Evolutionary conservation across 169 alveolate species (phyloP), one percentile per base, ranked within the genome.

Genomic region (Babesia bigemina): DNA sequence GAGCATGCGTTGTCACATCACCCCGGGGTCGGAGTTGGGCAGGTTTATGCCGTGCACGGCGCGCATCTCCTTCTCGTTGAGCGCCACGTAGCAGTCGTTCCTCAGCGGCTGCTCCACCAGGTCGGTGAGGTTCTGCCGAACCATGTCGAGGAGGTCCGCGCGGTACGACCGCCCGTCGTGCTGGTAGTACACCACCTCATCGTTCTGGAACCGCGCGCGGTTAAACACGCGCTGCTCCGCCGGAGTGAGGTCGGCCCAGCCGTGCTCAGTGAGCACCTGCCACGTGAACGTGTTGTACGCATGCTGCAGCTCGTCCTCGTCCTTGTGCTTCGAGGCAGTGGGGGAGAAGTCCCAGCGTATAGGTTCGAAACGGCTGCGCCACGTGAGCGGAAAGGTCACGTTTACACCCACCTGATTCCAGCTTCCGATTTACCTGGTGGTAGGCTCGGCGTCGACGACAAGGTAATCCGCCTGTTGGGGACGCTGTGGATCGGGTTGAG

Each of bases 111-210:
- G 65, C 56, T 67, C 66, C 7, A 67, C 33, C 57, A 49, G 14
- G 52, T 67, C 76, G 17, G 76, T 67, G 48, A 67, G 65, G 56
- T 67, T 67, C 55, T 67, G 57, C 12, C 76, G 76, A 0, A 67
- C 49, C 65, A 67, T 53, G 8, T 67, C 76, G 52, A 67, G 17
- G 24, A 67, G 76, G 56, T 67, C 76, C 2, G 55, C 65, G 26
- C 76, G 76, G 57, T 67, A 67, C 8, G 50, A 36, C 13, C 76
- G 63, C 17, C 47, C 39, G 21, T 29, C 66, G 17, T 42, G 26
- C 57, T 67, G 49, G 81, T 63, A 77, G 75, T 77, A 67, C 28
- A 53, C 69, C 36, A 79, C 77, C 48, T 79, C 76, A 28, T 79
- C 82, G 70, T 79, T 2, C 26, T 63, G 66, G 62, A 39, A 58